phyloP scores from a whole-genome alignment of 495 filamentous ascomycete genomes.

The Geopyxis carbonaria region DNA sequence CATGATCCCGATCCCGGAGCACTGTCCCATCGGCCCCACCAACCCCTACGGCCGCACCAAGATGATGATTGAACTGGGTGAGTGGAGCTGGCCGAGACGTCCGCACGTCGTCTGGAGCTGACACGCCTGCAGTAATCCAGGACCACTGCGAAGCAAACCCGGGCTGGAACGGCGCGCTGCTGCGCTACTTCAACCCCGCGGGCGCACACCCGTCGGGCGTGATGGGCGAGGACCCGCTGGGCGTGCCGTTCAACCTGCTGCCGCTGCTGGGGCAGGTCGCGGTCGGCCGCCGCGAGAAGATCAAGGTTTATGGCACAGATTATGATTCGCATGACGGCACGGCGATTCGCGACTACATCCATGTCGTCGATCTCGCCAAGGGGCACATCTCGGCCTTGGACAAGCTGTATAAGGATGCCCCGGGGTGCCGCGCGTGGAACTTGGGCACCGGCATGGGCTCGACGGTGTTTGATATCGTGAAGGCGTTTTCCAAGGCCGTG shows the following conservation, averaged over 20 bases:
- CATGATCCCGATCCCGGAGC: slow-evolving; percentile 98
- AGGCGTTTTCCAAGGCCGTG: slow-evolving; percentile 73
- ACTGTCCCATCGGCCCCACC: slow-evolving; percentile 87
- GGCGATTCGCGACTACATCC: slow-evolving; percentile 56
- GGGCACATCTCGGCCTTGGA: slow-evolving; percentile 85
- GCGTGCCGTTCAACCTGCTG: slow-evolving; percentile 88
- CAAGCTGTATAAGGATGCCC: slow-evolving; percentile 75
- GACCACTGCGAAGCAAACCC: slow-evolving; percentile 81
- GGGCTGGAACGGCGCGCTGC: slow-evolving; percentile 83
- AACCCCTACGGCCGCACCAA: slow-evolving; percentile 97
- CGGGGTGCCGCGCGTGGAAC: slow-evolving; percentile 93
- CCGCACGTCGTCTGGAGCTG: neutral
- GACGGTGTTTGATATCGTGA: slow-evolving; percentile 95
- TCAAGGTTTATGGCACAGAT: slow-evolving; percentile 85
- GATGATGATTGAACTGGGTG: slow-evolving; percentile 56
- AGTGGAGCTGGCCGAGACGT: neutral
- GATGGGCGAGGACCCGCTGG: slow-evolving; percentile 97
- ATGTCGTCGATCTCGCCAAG: slow-evolving; percentile 75
- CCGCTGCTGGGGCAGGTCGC: slow-evolving; percentile 90
- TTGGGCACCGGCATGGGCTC: slow-evolving; percentile 86
- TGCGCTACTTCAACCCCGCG: slow-evolving; percentile 95
- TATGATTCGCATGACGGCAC: slow-evolving; percentile 73
- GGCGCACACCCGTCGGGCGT: slow-evolving; percentile 88
- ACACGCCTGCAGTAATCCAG: slow-evolving; percentile 71
- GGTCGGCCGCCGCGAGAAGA: slow-evolving; percentile 83